Conservation (phyloP, 1,284 basidiomycete species). For the Moniliella sp. region DNA sequence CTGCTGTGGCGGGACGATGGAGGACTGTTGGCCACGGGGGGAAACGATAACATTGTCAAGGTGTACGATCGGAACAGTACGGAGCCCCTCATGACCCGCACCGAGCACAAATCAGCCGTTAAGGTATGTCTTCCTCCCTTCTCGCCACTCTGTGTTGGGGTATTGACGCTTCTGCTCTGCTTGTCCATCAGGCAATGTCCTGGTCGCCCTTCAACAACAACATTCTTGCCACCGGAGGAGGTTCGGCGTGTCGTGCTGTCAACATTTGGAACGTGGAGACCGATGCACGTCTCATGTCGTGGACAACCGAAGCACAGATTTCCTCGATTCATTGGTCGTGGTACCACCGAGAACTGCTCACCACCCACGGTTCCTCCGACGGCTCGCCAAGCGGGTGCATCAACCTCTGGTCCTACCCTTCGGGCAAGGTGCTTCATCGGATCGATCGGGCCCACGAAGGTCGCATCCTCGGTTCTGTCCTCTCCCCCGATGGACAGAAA, state of each 20-base stretch:
- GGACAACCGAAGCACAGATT: slow-evolving; percentile 48
- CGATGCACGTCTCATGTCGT: slow-evolving; percentile 22
- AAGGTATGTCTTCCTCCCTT: slow-evolving; percentile 6
- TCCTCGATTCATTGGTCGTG: slow-evolving; percentile 74
- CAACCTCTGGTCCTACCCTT: slow-evolving; percentile 28
- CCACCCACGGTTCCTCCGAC: slow-evolving; percentile 52
- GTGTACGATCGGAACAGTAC: slow-evolving; percentile 69
- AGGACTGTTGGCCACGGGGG: slow-evolving; percentile 68
- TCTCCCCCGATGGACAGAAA: slow-evolving; percentile 27
- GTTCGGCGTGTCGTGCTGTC: slow-evolving; percentile 77
- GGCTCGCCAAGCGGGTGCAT: slow-evolving; percentile 13
- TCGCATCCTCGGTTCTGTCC: too few species aligned
- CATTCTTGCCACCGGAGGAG: slow-evolving; percentile 76
- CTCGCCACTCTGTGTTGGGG: slow-evolving; percentile 3
- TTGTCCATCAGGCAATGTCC: slow-evolving; percentile 49
- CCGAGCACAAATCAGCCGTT: slow-evolving; percentile 51
- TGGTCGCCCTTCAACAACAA: slow-evolving; percentile 95
- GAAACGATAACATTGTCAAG: slow-evolving; percentile 84
- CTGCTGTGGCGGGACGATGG: slow-evolving; percentile 35
- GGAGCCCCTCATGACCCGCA: slow-evolving; percentile 71
- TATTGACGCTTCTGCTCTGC: slow-evolving; percentile 6
- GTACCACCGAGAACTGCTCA: slow-evolving; percentile 70
- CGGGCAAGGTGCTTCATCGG: slow-evolving; percentile 1
- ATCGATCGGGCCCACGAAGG: too few species aligned
- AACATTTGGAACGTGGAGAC: slow-evolving; percentile 51